Evolutionary conservation across 768 basidiomycete genomes (phyloP).

Genomic region (Multifurca ochricompacta): DNA sequence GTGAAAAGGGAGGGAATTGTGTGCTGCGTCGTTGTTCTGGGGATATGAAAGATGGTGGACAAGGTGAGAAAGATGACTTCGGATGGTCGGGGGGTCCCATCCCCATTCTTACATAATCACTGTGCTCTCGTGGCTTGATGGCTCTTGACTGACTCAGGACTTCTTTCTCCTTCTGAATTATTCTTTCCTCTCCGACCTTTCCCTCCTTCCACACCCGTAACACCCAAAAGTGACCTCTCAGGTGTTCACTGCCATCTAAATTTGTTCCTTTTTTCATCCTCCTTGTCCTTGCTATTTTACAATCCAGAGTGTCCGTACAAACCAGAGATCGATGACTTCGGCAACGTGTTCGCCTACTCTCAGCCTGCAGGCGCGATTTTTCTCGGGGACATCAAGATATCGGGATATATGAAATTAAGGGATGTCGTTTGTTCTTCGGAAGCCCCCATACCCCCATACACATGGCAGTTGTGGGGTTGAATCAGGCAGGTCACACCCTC

Average conservation of each 20-base stretch:
- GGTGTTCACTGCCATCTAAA: background rate
- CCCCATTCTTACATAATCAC: conserved; percentile 11
- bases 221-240: too few relatives aligned
- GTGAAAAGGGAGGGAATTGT: background rate
- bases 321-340: conserved; percentile 6
- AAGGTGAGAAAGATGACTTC: conserved; percentile 9
- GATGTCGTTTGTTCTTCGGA: background rate
- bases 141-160: background rate
- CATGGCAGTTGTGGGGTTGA: background rate
- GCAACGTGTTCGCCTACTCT: conserved; percentile 12
- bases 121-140: background rate
- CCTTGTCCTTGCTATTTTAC: background rate
- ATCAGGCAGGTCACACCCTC: background rate
- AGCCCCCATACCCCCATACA: background rate
- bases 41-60: conserved; percentile 9
- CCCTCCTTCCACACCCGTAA: too few relatives aligned
- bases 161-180: background rate
- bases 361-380: conserved; percentile 7
- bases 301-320: background rate
- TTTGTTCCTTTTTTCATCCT: background rate
- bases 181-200: background rate
- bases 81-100: background rate
- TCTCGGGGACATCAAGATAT: background rate
- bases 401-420: background rate
- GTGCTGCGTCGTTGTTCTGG: background rate